Evolutionary conservation across 2,329 filamentous ascomycete species (phyloP).

Genomic region (Colletotrichum tofieldiae): DNA sequence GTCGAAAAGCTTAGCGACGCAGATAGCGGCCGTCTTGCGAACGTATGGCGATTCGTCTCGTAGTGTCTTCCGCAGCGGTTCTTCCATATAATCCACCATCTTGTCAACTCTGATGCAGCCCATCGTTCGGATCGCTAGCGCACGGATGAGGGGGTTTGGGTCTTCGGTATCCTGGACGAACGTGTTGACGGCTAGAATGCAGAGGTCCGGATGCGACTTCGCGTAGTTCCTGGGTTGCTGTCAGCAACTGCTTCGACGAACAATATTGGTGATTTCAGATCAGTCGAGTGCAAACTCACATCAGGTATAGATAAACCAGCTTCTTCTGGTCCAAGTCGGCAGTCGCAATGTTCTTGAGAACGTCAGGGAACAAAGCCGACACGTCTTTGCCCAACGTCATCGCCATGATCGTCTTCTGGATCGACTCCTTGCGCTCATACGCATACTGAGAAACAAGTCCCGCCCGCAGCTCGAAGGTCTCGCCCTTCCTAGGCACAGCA

Average conservation of each 20-base stretch:
- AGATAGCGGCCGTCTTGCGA: slow-evolving; percentile 97
- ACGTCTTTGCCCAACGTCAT: slow-evolving; percentile 99
- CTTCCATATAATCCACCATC: slow-evolving; percentile 99
- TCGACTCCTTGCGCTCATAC: slow-evolving; percentile 98
- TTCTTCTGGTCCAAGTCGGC: slow-evolving; percentile 98
- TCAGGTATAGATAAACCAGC: slow-evolving; percentile 97
- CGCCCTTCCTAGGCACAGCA: slow-evolving; percentile 92
- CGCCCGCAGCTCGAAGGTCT: slow-evolving; percentile 97
- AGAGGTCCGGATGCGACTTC: slow-evolving; percentile 98
- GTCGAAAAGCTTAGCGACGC: slow-evolving; percentile 97
- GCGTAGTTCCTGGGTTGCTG: slow-evolving; percentile 87
- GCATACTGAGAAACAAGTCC: slow-evolving; percentile 99
- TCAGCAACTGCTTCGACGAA: slow-evolving; percentile 44
- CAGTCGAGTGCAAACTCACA: slow-evolving; percentile 71
- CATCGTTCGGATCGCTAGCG: slow-evolving; percentile 97
- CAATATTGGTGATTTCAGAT: neutral
- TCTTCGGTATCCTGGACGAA: slow-evolving; percentile 99
- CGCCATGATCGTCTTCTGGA: slow-evolving; percentile 99
- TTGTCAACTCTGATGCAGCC: slow-evolving; percentile 98
- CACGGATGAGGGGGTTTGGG: slow-evolving; percentile 94
- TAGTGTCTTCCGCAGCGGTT: slow-evolving; percentile 94
- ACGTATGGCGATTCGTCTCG: slow-evolving; percentile 98
- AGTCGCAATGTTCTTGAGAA: slow-evolving; percentile 98
- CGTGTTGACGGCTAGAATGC: slow-evolving; percentile 98
- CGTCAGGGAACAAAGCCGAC: slow-evolving; percentile 95